These are phyloP conservation scores for Candida oleophila DNA, from an alignment of 805 yeast genomes.

Conservation along the genomic window DNA sequence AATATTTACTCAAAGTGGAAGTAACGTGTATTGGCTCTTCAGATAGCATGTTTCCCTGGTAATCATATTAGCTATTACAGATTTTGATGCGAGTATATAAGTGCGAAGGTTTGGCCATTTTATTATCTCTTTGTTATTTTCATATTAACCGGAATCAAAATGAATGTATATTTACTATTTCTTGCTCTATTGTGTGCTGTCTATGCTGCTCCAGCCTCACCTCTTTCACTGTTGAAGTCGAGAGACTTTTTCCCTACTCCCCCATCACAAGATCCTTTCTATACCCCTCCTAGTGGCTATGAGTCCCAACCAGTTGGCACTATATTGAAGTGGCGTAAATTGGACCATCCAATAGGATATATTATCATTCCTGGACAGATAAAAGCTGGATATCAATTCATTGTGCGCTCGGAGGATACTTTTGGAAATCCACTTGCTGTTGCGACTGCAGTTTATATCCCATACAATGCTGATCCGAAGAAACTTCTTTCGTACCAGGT, in stretches of 20 bases:
- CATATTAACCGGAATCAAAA: too few relatives aligned
- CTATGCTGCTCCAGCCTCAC: background rate
- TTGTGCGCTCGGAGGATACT: constrained; percentile 21
- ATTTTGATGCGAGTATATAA: too few relatives aligned
- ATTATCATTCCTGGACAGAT: constrained; percentile 7
- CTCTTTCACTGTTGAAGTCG: background rate
- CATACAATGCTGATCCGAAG: constrained; percentile 21
- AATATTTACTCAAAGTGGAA: too few relatives aligned
- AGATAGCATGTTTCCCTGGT: too few relatives aligned
- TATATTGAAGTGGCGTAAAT: constrained; percentile 10
- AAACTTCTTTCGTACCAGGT: constrained; percentile 23
- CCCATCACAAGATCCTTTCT: constrained; percentile 16
- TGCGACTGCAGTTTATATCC: constrained; percentile 19
- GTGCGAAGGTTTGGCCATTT: too few relatives aligned
- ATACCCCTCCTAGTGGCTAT: constrained; percentile 12
- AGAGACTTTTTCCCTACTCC: background rate
- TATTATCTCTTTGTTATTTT: too few relatives aligned
- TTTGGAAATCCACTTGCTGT: constrained; percentile 18
- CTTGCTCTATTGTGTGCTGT: background rate
- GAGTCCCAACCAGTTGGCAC: constrained; percentile 10
- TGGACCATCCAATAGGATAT: constrained; percentile 5
- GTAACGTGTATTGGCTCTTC: too few relatives aligned
- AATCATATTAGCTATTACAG: too few relatives aligned
- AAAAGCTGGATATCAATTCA: constrained; percentile 21
- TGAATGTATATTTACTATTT: background rate